Percentiles rank a stretch among this genome's conserved stretches.
These are phyloP conservation scores for Rutidosis leptorrhynchoides DNA, from an alignment of 129 eudicot species.

Conservation along the genomic window DNA sequence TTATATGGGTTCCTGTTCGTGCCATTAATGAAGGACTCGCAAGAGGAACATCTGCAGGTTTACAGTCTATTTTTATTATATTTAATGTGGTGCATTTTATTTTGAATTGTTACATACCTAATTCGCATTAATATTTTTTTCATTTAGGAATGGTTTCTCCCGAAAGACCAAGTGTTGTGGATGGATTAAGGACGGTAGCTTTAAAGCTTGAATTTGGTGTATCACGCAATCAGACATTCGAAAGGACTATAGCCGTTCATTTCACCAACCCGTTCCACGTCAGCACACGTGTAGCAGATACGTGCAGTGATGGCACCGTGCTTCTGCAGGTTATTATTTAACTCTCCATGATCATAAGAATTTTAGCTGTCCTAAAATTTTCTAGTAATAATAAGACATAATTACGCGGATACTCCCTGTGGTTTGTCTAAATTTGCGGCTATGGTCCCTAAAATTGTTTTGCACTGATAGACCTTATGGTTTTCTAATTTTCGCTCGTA, in stretches of 20 bases:
- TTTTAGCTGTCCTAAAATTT: not conserved
- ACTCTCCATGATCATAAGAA: not conserved
- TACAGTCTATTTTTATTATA: conserved; percentile 15
- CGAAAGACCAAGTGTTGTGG: conserved; percentile 76
- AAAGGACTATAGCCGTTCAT: conserved; percentile 89
- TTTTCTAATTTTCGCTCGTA: no score
- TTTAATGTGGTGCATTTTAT: not conserved
- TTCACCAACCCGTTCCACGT: conserved; percentile 82
- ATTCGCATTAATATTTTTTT: conserved; percentile 14
- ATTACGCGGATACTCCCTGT: no score
- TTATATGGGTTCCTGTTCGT: conserved; percentile 84
- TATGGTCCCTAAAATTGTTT: no score
- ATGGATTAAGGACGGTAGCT: conserved; percentile 91
- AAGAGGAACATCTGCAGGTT: conserved; percentile 78
- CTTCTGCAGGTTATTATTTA: conserved; percentile 71
- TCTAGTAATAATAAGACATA: not conserved
- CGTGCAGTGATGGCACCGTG: conserved; percentile 76
- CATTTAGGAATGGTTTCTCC: conserved; percentile 45
- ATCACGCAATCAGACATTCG: conserved; percentile 90
- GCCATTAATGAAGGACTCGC: conserved; percentile 72
- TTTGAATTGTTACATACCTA: conserved; percentile 3
- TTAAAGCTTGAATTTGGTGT: conserved; percentile 91
- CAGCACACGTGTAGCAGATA: conserved; percentile 79
- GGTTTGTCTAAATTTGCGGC: no score
- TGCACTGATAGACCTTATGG: no score